Conservation (phyloP, 306 rosid species). For the Calophaca sinica region DNA sequence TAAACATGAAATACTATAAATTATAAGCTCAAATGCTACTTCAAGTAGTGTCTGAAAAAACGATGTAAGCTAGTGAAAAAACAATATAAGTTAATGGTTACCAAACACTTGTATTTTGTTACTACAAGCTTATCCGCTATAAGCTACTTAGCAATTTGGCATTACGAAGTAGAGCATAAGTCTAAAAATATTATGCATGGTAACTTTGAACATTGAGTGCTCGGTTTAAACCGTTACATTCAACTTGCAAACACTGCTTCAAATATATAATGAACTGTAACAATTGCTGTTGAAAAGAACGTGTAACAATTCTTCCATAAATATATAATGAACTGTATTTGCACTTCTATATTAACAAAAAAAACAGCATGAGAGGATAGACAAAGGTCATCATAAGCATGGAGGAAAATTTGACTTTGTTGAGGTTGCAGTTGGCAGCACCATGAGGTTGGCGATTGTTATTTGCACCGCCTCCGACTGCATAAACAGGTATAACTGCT, state of each 20-base stretch:
- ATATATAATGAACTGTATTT: not conserved
- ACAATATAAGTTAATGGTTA: no score
- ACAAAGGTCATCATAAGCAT: constrained; percentile 47
- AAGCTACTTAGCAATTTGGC: no score
- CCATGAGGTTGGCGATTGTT: constrained; percentile 51
- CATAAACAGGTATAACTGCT: constrained; percentile 60
- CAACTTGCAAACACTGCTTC: not conserved
- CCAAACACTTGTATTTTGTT: no score
- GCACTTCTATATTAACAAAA: constrained; percentile 32
- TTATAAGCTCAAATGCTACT: no score
- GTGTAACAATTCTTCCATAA: not conserved
- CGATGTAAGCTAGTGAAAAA: no score
- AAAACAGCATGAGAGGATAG: constrained; percentile 45
- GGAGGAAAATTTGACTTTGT: constrained; percentile 40
- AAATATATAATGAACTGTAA: not conserved
- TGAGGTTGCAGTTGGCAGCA: constrained; percentile 54
- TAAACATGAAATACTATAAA: no score
- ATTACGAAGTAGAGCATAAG: no score
- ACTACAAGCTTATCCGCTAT: no score
- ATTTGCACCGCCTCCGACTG: constrained; percentile 53
- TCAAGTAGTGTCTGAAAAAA: no score
- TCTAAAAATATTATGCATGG: no score
- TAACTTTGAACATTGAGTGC: not conserved
- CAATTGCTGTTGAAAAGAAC: not conserved
- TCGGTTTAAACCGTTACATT: not conserved